Evolutionary conservation across 306 rosid species (phyloP).

Genomic region (Vachellia collinsii): DNA sequence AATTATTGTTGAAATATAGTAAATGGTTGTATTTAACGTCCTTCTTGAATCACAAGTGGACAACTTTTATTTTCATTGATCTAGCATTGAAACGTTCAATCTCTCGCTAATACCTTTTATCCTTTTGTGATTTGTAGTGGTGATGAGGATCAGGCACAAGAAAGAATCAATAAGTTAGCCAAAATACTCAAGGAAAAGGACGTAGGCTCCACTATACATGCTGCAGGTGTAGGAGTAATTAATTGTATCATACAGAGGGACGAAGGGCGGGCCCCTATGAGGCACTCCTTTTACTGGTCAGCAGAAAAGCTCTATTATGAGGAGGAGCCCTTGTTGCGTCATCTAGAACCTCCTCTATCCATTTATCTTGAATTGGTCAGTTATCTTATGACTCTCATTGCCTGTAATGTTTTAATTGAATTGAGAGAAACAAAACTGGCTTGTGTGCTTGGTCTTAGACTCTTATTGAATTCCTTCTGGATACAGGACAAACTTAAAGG

Average conservation of each 20-base stretch:
- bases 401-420: conserved; percentile 25
- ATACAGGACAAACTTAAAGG: conserved; percentile 92
- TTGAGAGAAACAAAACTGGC: conserved; percentile 27
- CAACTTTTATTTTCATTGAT: conserved; percentile 26
- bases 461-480: conserved; percentile 33
- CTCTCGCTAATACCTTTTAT: conserved; percentile 36
- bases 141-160: conserved; percentile 99
- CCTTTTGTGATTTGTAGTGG: conserved; percentile 72
- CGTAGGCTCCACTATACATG: conserved; percentile 67
- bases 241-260: conserved; percentile 99
- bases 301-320: conserved; percentile 71
- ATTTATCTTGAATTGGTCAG: conserved; percentile 98
- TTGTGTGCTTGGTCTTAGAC: conserved; percentile 38
- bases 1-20: conserved; percentile 6
- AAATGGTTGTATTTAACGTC: neutral
- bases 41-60: conserved; percentile 4
- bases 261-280: conserved; percentile 99
- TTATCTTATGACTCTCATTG: conserved; percentile 34
- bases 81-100: conserved; percentile 25
- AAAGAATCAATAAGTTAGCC: conserved; percentile 91
- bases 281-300: conserved; percentile 99
- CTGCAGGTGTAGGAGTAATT: conserved; percentile 88
- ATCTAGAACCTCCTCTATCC: conserved; percentile 96
- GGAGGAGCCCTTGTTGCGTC: conserved; percentile 95
- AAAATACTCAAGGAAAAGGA: conserved; percentile 92